These are phyloP conservation scores for Exsudoporus frostii DNA, from an alignment of 768 basidiomycete genomes.

Conservation along the genomic window DNA sequence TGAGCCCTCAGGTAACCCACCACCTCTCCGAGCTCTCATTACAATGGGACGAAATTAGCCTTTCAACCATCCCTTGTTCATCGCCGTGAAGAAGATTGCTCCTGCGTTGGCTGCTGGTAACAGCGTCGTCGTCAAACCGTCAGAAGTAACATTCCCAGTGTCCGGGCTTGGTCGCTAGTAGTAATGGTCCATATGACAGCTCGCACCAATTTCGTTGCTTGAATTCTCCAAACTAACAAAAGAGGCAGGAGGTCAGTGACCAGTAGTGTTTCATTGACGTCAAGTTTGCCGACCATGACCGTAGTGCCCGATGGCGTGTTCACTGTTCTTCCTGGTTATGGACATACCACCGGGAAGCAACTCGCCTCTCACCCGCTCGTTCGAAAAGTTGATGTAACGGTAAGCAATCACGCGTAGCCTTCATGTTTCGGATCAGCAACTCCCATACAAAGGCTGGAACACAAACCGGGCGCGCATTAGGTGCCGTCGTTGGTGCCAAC, in stretches of 20 bases:
- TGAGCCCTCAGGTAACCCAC: constrained; percentile 29
- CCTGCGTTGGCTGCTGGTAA: constrained; percentile 85
- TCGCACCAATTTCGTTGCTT: constrained; percentile 76
- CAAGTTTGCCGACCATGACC: neutral
- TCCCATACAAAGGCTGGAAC: constrained; percentile 61
- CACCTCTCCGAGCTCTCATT: neutral
- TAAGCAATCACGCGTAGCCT: constrained; percentile 30
- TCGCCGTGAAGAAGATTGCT: constrained; percentile 85
- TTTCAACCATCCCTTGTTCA: constrained; percentile 87
- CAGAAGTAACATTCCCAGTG: constrained; percentile 47
- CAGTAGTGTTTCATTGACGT: neutral
- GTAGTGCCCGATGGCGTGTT: constrained; percentile 77
- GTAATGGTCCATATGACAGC: constrained; percentile 33
- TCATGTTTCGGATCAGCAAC: neutral
- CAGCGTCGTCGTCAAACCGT: constrained; percentile 79
- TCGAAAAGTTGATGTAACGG: constrained; percentile 83
- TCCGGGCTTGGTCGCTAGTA: neutral
- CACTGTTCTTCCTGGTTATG: constrained; percentile 71
- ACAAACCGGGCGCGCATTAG: constrained; percentile 69
- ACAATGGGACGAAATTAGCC: constrained; percentile 44
- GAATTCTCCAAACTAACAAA: constrained; percentile 67
- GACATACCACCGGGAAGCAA: constrained; percentile 58
- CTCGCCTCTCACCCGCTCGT: constrained; percentile 64
- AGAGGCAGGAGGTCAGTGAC: constrained; percentile 59
- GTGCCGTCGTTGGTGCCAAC: constrained; percentile 70